Base-by-base conservation (phyloP, 2,329 filamentous ascomycete species). In the Epichloe sp. region DNA sequence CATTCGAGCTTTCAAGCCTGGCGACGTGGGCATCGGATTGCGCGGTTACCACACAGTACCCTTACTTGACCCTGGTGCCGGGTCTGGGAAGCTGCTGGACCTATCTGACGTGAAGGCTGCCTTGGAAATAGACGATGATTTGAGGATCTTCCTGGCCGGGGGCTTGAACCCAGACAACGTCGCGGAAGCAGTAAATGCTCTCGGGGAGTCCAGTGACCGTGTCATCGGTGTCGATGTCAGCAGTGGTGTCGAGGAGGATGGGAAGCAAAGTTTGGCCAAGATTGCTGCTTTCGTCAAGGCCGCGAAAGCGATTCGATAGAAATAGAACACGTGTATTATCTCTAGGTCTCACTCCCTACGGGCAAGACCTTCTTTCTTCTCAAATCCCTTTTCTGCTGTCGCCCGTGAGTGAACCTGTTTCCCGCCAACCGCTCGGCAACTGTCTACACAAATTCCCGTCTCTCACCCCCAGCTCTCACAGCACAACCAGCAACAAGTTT, bases 201-300 rank as follows among this genome's bases (percentile, higher is more conserved):
- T 91, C 15, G 84, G 82, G 0, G 71, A 77, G 6, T 65, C 79
- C 10, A 72, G 73, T 26, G 73, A 73, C 10, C 79, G 83, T 53
- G 79, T 96, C 12, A 71, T 89, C 36, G 90, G 85, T 2, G 86
- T 98, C 3, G 93, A 98, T 71, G 88, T 95, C 19, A 95, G 89
- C 66, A 95, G 88, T 62, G 94, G 94, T 0, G 89, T 98, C 2
- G 93, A 97, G 68, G 82, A 81, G 37, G 78, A 85, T 58, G 91
- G 89, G 2, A 73, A 80, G 63, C 93, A 98, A 68, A 86, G 83
- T 66, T 60, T 91, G 52, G 78, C 80, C 17, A 94, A 85, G 71
- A 97, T 98, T 58, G 73, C 74, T 56, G 79, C 77, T 4, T 98
- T 98, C 67, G 74, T 97, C 41, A 77, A 79, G 63, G 80, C 82